phyloP scores from a whole-genome alignment of 371 early-diverging fungal genomes.

The Circinella umbellata region DNA sequence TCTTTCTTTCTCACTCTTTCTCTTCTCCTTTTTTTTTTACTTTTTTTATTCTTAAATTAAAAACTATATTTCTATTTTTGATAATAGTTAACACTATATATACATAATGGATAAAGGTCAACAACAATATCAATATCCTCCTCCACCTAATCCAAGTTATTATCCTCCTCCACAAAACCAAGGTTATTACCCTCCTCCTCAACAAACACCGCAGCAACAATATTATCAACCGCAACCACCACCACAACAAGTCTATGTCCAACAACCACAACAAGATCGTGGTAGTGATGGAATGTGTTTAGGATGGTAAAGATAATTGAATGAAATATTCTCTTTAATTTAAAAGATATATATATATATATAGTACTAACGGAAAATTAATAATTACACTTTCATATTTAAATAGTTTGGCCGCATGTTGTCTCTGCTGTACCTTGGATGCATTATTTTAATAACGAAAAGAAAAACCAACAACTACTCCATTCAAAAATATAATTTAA shows the following conservation, averaged over 20 bases:
- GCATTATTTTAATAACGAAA: slow-evolving; percentile 25
- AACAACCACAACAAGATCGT: slow-evolving; percentile 19
- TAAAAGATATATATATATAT: too few species aligned
- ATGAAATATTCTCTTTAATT: too few species aligned
- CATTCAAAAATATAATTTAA: too few species aligned
- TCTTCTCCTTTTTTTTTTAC: neutral
- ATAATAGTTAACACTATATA: slow-evolving; percentile 2
- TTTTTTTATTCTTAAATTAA: slow-evolving; percentile 5
- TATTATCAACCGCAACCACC: slow-evolving; percentile 21
- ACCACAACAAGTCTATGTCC: slow-evolving; percentile 18
- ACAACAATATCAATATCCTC: slow-evolving; percentile 14
- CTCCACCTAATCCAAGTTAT: slow-evolving; percentile 22
- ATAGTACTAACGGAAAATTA: neutral
- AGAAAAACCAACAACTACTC: too few species aligned
- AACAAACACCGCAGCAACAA: slow-evolving; percentile 9
- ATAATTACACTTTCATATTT: neutral
- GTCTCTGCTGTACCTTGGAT: slow-evolving; percentile 52
- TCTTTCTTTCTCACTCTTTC: too few species aligned
- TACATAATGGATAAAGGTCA: slow-evolving; percentile 13
- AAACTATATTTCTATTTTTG: neutral
- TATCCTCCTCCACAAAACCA: slow-evolving; percentile 23
- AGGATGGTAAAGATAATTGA: slow-evolving; percentile 39
- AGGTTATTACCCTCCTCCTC: slow-evolving; percentile 4
- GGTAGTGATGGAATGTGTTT: slow-evolving; percentile 36
- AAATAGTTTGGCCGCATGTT: slow-evolving; percentile 41